Conservation (phyloP, 1,139 yeast species). For the Zygosaccharomyces sapae region DNA sequence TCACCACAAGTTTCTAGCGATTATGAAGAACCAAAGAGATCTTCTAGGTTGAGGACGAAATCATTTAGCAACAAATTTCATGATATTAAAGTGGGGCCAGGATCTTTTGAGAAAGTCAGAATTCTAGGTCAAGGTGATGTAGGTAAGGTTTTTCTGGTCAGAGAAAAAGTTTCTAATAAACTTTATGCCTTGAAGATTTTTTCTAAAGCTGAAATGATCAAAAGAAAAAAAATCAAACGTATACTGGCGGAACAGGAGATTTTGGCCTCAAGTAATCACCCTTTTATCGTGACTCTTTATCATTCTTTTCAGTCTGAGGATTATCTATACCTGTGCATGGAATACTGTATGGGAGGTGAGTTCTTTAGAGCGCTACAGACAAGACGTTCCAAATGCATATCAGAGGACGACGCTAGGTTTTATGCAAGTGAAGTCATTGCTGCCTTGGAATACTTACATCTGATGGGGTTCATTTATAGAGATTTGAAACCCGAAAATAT, state of each 20-base stretch:
- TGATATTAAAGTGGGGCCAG: conserved; percentile 78
- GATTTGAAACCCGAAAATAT: conserved; percentile 96
- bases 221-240: conserved; percentile 88
- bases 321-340: conserved; percentile 93
- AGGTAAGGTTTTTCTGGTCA: conserved; percentile 89
- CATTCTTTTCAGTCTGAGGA: conserved; percentile 96
- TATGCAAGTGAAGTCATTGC: conserved; percentile 98
- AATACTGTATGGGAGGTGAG: conserved; percentile 99
- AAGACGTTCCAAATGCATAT: conserved; percentile 78
- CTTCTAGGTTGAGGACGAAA: conserved; percentile 45
- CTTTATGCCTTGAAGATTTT: conserved; percentile 91
- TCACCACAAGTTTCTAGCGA: conserved; percentile 7
- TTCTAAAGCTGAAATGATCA: conserved; percentile 88
- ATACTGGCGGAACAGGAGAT: conserved; percentile 97
- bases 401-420: conserved; percentile 85
- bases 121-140: conserved; percentile 95
- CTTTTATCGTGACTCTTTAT: conserved; percentile 91
- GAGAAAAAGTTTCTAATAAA: conserved; percentile 69
- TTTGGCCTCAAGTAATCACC: conserved; percentile 91
- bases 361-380: conserved; percentile 95
- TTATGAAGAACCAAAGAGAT: conserved; percentile 31
- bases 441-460: conserved; percentile 88
- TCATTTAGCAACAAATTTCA: conserved; percentile 60
- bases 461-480: conserved; percentile 94
- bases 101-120: conserved; percentile 82